Conservation (phyloP, 129 eudicot species). For the Chrysanthemum lavandulifolium region DNA sequence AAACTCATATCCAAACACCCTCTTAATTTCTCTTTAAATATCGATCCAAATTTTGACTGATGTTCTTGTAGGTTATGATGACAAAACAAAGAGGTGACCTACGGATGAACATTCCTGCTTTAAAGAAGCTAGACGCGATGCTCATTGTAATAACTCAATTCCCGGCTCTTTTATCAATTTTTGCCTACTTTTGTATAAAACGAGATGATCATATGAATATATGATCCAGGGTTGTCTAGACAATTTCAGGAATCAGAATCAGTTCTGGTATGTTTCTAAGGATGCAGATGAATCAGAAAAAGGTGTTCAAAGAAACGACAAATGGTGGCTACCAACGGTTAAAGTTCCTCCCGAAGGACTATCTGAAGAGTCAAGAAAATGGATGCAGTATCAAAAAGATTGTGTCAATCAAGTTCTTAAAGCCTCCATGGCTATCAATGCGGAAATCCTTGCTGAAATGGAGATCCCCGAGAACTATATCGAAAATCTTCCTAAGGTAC, state of each 20-base stretch:
- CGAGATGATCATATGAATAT: constrained; percentile 22
- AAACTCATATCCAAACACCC: neutral
- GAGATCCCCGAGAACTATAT: constrained; percentile 75
- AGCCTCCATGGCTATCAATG: constrained; percentile 89
- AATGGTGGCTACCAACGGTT: constrained; percentile 86
- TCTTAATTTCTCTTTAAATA: neutral
- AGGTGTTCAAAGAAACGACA: constrained; percentile 59
- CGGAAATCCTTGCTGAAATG: constrained; percentile 73
- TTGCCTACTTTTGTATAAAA: neutral
- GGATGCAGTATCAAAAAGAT: constrained; percentile 71
- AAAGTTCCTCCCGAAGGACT: constrained; percentile 77
- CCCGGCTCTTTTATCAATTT: constrained; percentile 5
- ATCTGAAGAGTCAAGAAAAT: constrained; percentile 58
- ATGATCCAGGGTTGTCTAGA: constrained; percentile 68
- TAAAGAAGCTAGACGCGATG: constrained; percentile 80
- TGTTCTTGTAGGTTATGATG: constrained; percentile 56
- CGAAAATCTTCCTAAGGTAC: constrained; percentile 62
- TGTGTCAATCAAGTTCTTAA: constrained; percentile 83
- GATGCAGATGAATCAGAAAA: constrained; percentile 79
- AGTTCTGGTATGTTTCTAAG: constrained; percentile 64
- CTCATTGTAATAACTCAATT: constrained; percentile 57
- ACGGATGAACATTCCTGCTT: constrained; percentile 70
- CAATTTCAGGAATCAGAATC: constrained; percentile 57
- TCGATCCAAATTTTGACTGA: neutral
- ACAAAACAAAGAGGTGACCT: constrained; percentile 77